phyloP scores from a whole-genome alignment of 331 rosid species.

The Acacia pycnantha region DNA sequence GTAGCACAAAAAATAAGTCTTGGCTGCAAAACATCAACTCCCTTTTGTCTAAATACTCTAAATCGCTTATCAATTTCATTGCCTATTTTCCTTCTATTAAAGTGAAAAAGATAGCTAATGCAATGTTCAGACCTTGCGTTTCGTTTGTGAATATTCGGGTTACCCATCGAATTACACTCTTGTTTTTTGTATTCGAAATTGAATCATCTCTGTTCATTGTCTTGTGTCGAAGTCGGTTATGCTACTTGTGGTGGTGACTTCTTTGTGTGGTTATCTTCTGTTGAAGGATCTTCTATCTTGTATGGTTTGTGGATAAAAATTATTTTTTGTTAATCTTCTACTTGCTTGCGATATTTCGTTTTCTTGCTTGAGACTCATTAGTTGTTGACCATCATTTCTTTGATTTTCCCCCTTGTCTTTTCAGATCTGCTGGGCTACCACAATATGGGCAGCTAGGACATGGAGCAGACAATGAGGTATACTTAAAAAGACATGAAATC shows the following conservation, averaged over 20 bases:
- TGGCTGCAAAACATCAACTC: background rate
- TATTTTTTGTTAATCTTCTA: conserved; percentile 24
- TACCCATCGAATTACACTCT: conserved; percentile 13
- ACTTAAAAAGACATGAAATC: conserved; percentile 7
- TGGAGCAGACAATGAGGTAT: conserved; percentile 97
- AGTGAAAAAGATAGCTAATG: conserved; percentile 1
- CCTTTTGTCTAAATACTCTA: background rate
- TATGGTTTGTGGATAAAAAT: conserved; percentile 58
- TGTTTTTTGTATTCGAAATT: conserved; percentile 46
- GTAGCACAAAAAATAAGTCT: background rate
- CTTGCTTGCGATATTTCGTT: background rate
- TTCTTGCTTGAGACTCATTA: conserved; percentile 8
- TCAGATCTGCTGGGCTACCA: conserved; percentile 94
- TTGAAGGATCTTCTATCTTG: conserved; percentile 93
- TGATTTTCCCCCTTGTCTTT: conserved; percentile 23
- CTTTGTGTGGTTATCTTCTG: conserved; percentile 83
- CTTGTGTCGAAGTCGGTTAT: conserved; percentile 74
- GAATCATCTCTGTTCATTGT: conserved; percentile 84
- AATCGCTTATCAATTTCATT: background rate
- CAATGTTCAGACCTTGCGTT: background rate
- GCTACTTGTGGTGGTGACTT: conserved; percentile 87
- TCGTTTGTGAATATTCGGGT: background rate
- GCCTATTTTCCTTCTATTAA: background rate
- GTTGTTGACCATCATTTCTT: conserved; percentile 19
- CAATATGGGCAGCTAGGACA: conserved; percentile 98